These are phyloP conservation scores for Truncatella angustata DNA, from an alignment of 2,329 filamentous ascomycete genomes.

Conservation along the genomic window DNA sequence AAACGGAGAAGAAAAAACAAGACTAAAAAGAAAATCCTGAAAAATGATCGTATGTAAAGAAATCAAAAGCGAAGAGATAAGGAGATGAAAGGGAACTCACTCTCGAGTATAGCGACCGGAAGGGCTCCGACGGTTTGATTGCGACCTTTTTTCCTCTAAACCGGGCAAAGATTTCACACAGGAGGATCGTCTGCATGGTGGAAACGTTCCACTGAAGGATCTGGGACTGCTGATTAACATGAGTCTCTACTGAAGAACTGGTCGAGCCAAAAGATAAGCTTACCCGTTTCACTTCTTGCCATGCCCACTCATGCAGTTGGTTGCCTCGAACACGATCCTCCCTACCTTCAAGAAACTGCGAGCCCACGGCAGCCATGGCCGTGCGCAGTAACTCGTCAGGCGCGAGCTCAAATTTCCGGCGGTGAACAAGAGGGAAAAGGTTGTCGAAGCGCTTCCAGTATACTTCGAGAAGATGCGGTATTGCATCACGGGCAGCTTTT, in stretches of 20 bases:
- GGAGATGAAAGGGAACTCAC: conserved; percentile 43
- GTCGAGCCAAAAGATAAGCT: conserved; percentile 27
- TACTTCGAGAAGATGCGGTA: conserved; percentile 49
- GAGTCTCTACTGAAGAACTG: neutral
- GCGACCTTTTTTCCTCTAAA: conserved; percentile 52
- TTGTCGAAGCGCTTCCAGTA: conserved; percentile 54
- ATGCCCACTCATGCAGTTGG: conserved; percentile 50
- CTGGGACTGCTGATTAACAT: conserved; percentile 26
- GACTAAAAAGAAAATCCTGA: conserved; percentile 32
- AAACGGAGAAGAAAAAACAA: conserved; percentile 29
- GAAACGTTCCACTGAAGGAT: conserved; percentile 47
- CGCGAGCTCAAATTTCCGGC: conserved; percentile 39
- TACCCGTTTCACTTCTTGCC: conserved; percentile 48
- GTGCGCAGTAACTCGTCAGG: conserved; percentile 46
- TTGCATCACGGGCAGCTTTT: conserved; percentile 36
- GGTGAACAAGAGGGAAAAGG: conserved; percentile 50
- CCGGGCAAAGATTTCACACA: conserved; percentile 54
- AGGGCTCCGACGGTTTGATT: conserved; percentile 46
- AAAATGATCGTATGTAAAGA: conserved; percentile 28
- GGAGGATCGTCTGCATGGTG: conserved; percentile 51
- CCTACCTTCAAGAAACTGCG: conserved; percentile 46
- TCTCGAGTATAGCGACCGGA: conserved; percentile 51
- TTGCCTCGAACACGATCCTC: conserved; percentile 50
- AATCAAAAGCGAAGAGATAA: conserved; percentile 25
- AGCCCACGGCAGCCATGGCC: conserved; percentile 57